Base-by-base conservation (phyloP, 345 rosid genomes). In the Gossypioides kirkii region DNA sequence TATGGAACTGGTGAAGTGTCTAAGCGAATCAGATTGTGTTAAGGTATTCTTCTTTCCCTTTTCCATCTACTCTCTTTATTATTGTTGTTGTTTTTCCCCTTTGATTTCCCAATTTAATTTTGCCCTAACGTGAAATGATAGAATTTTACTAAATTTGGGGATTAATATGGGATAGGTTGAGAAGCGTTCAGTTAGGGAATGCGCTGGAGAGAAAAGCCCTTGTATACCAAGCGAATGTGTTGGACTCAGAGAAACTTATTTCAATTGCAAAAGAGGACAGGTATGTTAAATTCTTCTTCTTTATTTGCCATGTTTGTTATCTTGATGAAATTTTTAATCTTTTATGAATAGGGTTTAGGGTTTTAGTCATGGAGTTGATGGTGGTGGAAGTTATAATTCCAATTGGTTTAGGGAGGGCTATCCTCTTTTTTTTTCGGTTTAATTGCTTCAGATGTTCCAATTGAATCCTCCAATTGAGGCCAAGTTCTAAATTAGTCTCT, bases 201-300 rank as follows among this genome's bases (percentile, higher is more conserved):
- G 99, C 38, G 92, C 91, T 5, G 93, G 91, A 68, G 98, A 93
- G 84, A 93, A 89, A 73, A 81, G 81, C 80, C 97, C 99, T 10
- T 87, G 79, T 46, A 90, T 96, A 73, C 79, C 97, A 4, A 91
- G 88, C 42, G 95, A 93, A 76, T 93, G 98, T 80, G 97, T 93
- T 12, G 99, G 99, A 36, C 86, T 96, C 23, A 83, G 97, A 63
- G 97, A 90, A 85, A 93, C 99, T 55, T 93, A 93, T 79, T 96
- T 96, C 87, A 93, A 96, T 77, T 96, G 97, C 93, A 96, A 96
- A 84, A 82, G 98, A 86, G 97, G 99, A 77, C 98, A 94, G 87
- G 98, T 77, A 73, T 70, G 80, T 77, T 80, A 6, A n/a, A 67
- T 74, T 46, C 52, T 73, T 53, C 49, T 17, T 17, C 28, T 65